Percentiles rank a stretch among this genome's conserved stretches.
phyloP scores from a whole-genome alignment of 768 basidiomycete genomes.

The Mycena epipterygia region DNA sequence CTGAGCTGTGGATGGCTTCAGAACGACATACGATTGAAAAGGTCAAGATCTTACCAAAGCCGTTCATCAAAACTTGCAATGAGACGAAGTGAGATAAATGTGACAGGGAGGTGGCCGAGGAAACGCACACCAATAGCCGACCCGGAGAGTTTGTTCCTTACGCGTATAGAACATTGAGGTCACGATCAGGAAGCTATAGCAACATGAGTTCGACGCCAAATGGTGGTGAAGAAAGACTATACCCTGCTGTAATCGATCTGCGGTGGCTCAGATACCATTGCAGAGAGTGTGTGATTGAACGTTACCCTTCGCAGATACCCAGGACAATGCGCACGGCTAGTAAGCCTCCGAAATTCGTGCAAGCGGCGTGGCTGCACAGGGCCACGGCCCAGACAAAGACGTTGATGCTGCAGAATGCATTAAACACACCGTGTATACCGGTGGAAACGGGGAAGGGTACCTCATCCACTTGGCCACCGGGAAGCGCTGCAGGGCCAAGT shows the following conservation, averaged over 20 bases:
- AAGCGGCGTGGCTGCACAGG: constrained; percentile 74
- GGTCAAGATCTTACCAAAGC: constrained; percentile 60
- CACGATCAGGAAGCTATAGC: constrained; percentile 60
- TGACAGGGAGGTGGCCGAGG: too few relatives aligned
- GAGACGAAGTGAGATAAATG: too few relatives aligned
- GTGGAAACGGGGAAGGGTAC: constrained; percentile 41
- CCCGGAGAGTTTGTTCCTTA: constrained; percentile 61
- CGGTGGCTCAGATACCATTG: neutral
- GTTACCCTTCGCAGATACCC: constrained; percentile 75
- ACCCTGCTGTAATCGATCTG: constrained; percentile 74
- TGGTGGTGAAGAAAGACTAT: neutral
- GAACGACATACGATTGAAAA: neutral
- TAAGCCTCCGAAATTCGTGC: constrained; percentile 76
- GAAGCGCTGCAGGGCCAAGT: constrained; percentile 76
- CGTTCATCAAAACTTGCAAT: constrained; percentile 82
- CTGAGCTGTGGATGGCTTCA: constrained; percentile 60
- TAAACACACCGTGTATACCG: neutral
- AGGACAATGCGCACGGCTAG: constrained; percentile 75
- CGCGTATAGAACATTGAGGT: constrained; percentile 72
- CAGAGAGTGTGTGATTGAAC: neutral
- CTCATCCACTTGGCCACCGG: constrained; percentile 88
- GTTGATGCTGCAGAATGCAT: constrained; percentile 61
- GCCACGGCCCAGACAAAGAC: constrained; percentile 77
- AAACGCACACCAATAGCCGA: constrained; percentile 77
- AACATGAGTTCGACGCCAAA: neutral